Evolutionary conservation across 208 protist genomes (phyloP).

Genomic region (Leishmania gerbilli): DNA sequence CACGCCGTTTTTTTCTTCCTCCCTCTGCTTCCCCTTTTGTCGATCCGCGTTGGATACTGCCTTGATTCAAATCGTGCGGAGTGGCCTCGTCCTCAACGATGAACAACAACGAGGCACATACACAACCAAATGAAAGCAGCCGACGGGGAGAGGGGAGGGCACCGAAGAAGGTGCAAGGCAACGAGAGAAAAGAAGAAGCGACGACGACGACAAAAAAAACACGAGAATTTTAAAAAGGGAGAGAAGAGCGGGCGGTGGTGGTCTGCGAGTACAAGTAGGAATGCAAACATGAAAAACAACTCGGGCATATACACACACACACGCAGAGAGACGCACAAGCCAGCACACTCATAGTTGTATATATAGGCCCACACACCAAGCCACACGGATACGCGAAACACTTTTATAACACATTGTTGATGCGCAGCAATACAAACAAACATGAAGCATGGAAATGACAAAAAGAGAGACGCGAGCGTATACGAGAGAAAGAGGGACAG

Average conservation of each 20-base stretch:
- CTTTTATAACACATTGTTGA: neutral
- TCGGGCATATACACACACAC: neutral
- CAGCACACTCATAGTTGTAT: neutral
- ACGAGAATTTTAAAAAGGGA: neutral
- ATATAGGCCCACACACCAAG: neutral
- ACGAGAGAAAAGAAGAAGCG: neutral
- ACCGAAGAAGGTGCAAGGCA: neutral
- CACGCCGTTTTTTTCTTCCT: neutral
- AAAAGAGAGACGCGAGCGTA: conserved; percentile 17
- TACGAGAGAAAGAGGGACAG: neutral
- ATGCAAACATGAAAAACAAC: conserved; percentile 1
- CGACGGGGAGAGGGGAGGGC: neutral
- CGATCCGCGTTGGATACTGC: neutral
- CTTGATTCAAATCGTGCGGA: no score
- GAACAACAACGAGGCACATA: neutral
- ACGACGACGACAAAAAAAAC: neutral
- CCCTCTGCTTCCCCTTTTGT: neutral
- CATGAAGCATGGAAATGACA: neutral
- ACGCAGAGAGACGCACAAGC: neutral
- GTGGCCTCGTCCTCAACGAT: neutral
- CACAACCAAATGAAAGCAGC: neutral
- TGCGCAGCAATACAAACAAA: neutral
- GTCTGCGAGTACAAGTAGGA: conserved; percentile 13
- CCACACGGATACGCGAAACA: neutral
- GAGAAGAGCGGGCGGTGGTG: neutral